Conservation (phyloP, 345 rosid species). For the Moricandia moricandioides region DNA sequence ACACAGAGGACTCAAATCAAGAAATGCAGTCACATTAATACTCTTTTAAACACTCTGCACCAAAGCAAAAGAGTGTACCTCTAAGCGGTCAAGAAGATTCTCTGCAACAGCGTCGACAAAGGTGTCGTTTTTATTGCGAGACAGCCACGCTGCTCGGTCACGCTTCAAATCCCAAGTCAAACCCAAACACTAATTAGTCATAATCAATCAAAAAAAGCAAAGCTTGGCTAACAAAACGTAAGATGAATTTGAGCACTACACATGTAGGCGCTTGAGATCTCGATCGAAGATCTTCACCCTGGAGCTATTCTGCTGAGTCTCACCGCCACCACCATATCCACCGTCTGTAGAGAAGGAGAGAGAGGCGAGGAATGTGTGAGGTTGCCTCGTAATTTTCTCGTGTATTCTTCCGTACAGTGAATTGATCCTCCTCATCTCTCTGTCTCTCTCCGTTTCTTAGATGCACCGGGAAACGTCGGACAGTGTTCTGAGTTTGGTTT, state of each 20-base stretch:
- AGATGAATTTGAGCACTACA: conserved; percentile 24
- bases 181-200: background rate
- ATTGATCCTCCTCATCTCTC: conserved; percentile 32
- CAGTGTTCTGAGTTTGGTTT: conserved; percentile 22
- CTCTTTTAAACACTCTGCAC: background rate
- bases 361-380: conserved; percentile 17
- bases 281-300: conserved; percentile 80
- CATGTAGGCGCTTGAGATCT: conserved; percentile 82
- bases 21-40: background rate
- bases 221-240: background rate
- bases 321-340: conserved; percentile 40
- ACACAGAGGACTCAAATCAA: background rate
- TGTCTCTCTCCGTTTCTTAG: conserved; percentile 1
- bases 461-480: conserved; percentile 6
- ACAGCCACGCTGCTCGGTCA: conserved; percentile 94
- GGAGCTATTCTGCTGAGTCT: conserved; percentile 37
- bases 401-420: conserved; percentile 5
- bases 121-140: conserved; percentile 51
- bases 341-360: conserved; percentile 41
- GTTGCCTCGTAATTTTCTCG: background rate
- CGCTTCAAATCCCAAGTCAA: conserved; percentile 48
- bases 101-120: conserved; percentile 90
- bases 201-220: background rate
- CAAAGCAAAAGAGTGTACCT: conserved; percentile 44
- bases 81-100: conserved; percentile 82